phyloP scores from a whole-genome alignment of 306 rosid species.

The Malus fusca region DNA sequence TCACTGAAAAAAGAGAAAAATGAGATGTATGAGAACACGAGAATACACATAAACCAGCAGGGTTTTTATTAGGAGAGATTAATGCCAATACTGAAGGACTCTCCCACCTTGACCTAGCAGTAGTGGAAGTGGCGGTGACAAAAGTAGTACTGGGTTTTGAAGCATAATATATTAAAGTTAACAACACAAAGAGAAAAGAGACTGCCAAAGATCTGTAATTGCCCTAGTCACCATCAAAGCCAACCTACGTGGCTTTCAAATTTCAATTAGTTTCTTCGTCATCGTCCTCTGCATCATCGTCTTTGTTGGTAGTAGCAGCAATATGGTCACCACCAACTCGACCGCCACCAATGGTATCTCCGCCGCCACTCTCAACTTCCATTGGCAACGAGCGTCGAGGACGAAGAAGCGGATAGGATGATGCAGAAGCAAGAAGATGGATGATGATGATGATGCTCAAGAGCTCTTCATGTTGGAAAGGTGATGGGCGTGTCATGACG shows the following conservation, averaged over 20 bases:
- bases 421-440: neutral
- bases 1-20: neutral
- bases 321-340: neutral
- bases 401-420: neutral
- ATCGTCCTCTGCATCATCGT: neutral
- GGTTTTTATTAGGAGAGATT: neutral
- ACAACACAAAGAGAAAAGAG: too few relatives aligned
- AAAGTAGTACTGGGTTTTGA: neutral
- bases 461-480: neutral
- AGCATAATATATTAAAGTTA: neutral
- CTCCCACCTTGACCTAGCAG: neutral
- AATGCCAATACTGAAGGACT: neutral
- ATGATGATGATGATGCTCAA: neutral
- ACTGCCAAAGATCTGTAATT: slow-evolving; percentile 31
- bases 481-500: slow-evolving; percentile 2
- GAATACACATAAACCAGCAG: neutral
- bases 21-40: neutral
- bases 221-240: slow-evolving; percentile 9
- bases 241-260: neutral
- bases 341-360: neutral
- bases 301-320: neutral
- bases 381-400: neutral
- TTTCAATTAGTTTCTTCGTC: neutral
- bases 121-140: neutral
- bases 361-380: neutral